Conservation (phyloP, 2,329 filamentous ascomycete genomes). For the Dactylellina cionopaga region DNA sequence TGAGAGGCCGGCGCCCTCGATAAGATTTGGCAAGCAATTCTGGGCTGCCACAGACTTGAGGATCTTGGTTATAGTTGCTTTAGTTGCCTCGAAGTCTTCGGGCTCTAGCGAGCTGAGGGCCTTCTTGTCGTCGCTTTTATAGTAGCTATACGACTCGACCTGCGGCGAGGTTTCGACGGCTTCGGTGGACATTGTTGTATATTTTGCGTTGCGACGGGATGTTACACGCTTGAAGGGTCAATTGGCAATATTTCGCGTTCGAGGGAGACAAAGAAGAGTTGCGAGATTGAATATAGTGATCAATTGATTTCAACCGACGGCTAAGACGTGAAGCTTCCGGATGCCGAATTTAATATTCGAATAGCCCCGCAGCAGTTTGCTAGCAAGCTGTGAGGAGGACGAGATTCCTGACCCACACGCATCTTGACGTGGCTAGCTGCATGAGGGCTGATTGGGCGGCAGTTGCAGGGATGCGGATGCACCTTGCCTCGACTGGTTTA, state of each 20-base stretch:
- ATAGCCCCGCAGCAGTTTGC: constrained; percentile 24
- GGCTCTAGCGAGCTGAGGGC: constrained; percentile 35
- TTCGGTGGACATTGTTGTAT: constrained; percentile 39
- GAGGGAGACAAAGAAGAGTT: background rate
- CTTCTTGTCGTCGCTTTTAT: constrained; percentile 41
- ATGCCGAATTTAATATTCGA: constrained; percentile 4
- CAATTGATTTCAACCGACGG: too few species aligned
- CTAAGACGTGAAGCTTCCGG: background rate
- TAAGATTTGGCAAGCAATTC: constrained; percentile 35
- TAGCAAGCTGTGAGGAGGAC: background rate
- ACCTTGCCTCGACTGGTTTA: constrained; percentile 18
- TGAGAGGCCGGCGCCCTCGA: constrained; percentile 17
- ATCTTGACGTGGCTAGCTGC: constrained; percentile 46
- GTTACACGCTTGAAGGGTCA: background rate
- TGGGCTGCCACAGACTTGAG: constrained; percentile 35
- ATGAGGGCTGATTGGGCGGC: constrained; percentile 20
- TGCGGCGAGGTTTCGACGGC: constrained; percentile 12
- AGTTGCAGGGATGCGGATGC: constrained; percentile 29
- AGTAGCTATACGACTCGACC: constrained; percentile 39
- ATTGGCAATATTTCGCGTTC: background rate
- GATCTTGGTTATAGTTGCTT: constrained; percentile 20
- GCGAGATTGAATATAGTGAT: background rate
- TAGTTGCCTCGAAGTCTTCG: constrained; percentile 23
- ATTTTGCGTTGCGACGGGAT: background rate
- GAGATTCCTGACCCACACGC: background rate